Base-by-base conservation (phyloP, 805 yeast genomes). In the Yueomyces sinensis region DNA sequence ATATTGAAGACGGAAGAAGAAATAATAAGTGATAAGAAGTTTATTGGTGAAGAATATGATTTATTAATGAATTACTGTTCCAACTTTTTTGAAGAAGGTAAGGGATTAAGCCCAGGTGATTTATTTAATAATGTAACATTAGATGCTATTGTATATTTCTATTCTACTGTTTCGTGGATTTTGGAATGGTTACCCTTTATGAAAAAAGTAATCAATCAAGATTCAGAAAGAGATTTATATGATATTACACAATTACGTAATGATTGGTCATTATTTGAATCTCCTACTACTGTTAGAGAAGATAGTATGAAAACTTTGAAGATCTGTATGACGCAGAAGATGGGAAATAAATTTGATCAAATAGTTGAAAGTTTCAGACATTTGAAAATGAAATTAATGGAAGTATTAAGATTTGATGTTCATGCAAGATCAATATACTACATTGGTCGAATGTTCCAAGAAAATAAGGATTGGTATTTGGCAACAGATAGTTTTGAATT, bases 171-270 rank as follows among this genome's bases (percentile, higher is more conserved):
- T 1, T 57, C 63, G 14, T 72, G 84, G 75, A 58, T 76, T 3
- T 52, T 72, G 29, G 45, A 60, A 14, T 76, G 86, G 81, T 61
- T 82, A 30, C 78, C 82, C 1, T 48, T 48, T 4, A 54, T 76
- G 47, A 62, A 70, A 35, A 68, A 70, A 34, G 63, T 61, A 7
- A 51, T 58, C 5, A 42, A 42, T 14, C 13, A 34, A 16, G 15
- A 37, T 14, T 30, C 25, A 15, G 35, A 42, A 4, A 36, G 36
- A 4, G 18, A 11, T 9, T n/a, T 17, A 1, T 36, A 41, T n/a
- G 38, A 52, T 23, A 48, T 56, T 14, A 63, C 60, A 35, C 51
- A 52, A 31, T 37, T 62, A 13, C 52, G 63, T 32, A 46, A 44
- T 17, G 46, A 48, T 27, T 63, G 67, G 67, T 49, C 64, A n/a